Evolutionary conservation across 2,329 filamentous ascomycete species (phyloP).

Genomic region (Colletotrichum trifolii): DNA sequence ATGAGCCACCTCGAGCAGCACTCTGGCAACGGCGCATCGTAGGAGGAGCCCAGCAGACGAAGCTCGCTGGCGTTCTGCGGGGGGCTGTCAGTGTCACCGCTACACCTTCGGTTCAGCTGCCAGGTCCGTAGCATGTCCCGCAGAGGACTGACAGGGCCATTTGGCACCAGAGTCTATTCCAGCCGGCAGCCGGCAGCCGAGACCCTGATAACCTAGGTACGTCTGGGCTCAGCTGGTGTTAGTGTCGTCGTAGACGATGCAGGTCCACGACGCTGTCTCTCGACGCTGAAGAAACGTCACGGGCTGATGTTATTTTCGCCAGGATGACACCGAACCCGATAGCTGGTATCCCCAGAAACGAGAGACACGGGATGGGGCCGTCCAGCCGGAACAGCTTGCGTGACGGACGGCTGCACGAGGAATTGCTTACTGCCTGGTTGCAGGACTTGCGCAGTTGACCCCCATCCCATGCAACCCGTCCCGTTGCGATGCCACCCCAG

Average conservation of each 20-base stretch:
- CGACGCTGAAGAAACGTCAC: constrained; percentile 11
- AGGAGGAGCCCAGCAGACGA: neutral
- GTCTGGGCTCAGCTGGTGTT: neutral
- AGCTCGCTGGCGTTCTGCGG: too few species aligned
- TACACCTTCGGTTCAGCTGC: constrained; percentile 22
- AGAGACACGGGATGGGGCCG: neutral
- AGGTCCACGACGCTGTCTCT: constrained; percentile 11
- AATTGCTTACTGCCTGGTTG: constrained; percentile 21
- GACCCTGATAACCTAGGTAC: constrained; percentile 8
- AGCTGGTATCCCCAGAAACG: constrained; percentile 8
- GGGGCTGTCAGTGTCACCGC: constrained; percentile 14
- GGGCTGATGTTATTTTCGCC: too few species aligned
- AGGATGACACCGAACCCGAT: neutral
- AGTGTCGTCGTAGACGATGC: neutral
- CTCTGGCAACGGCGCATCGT: neutral
- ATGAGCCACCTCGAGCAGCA: neutral
- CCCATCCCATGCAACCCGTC: constrained; percentile 22
- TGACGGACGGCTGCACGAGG: constrained; percentile 27
- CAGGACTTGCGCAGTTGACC: constrained; percentile 1
- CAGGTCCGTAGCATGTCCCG: constrained; percentile 13
- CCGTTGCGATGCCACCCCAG: constrained; percentile 23
- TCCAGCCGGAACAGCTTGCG: constrained; percentile 13
- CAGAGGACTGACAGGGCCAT: constrained; percentile 12
- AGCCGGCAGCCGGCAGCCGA: neutral
- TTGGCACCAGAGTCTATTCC: neutral